Evolutionary conservation across 2,329 filamentous ascomycete species (phyloP).

Genomic region (Bipolaris zeicola): DNA sequence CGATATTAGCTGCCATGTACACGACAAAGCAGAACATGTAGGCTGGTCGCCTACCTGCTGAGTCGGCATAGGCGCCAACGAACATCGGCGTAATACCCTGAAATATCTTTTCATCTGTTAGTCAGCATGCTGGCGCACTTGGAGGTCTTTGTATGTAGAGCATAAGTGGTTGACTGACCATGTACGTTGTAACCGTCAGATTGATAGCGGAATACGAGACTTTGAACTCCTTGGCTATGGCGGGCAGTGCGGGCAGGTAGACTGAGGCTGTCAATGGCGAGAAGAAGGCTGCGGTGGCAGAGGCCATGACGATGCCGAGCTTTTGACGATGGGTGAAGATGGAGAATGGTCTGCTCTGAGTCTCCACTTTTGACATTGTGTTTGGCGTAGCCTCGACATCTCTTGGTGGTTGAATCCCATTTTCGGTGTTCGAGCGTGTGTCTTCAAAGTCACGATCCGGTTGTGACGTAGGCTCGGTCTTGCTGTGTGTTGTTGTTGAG

Average conservation of each 20-base stretch:
- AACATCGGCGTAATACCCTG: neutral
- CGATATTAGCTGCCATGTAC: neutral
- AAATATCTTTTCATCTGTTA: neutral
- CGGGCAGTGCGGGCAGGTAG: neutral
- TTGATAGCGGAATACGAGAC: neutral
- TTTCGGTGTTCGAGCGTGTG: neutral
- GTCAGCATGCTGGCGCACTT: neutral
- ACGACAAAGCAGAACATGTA: neutral
- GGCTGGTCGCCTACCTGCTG: neutral
- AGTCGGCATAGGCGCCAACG: conserved; percentile 1
- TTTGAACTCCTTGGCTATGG: neutral
- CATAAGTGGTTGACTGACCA: neutral
- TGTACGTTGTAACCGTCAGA: neutral
- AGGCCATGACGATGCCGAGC: neutral
- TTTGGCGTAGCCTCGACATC: neutral
- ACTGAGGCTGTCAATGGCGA: neutral
- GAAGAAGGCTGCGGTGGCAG: neutral
- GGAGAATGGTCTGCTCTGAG: neutral
- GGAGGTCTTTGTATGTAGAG: neutral
- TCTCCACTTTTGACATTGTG: neutral
- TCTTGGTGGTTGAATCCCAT: neutral
- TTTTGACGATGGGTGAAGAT: neutral
- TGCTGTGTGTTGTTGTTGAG: neutral
- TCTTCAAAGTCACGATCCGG: neutral
- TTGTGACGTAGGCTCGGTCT: neutral